phyloP scores from a whole-genome alignment of 306 rosid species.

The Quercus suber region DNA sequence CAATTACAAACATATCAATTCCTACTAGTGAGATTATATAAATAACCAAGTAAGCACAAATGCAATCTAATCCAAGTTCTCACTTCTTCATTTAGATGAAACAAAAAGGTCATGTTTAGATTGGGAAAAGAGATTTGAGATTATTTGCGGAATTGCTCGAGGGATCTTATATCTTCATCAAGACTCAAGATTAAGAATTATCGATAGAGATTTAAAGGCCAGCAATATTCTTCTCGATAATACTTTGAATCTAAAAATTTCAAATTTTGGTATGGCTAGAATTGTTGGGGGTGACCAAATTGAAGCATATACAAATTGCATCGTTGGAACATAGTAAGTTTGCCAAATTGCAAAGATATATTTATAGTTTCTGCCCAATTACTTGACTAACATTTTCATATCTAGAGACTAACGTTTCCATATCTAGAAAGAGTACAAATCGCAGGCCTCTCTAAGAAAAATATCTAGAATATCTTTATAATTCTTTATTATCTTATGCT shows the following conservation, averaged over 20 bases:
- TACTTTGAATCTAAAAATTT: conserved; percentile 52
- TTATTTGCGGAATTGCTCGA: conserved; percentile 21
- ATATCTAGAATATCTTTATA: no score
- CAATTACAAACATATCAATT: not conserved
- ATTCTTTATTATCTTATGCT: no score
- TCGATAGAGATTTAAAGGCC: conserved; percentile 60
- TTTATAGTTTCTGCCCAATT: no score
- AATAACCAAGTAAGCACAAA: conserved; percentile 21
- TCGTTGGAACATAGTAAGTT: conserved; percentile 70
- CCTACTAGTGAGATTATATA: conserved; percentile 37
- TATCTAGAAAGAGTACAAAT: no score
- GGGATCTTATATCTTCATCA: conserved; percentile 65
- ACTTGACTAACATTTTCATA: no score
- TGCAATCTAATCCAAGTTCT: not conserved
- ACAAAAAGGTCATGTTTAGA: not conserved
- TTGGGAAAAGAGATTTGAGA: not conserved
- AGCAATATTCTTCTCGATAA: conserved; percentile 55
- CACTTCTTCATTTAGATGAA: not conserved
- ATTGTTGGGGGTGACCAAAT: conserved; percentile 54
- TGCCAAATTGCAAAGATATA: not conserved
- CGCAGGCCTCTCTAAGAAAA: no score
- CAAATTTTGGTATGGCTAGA: conserved; percentile 73
- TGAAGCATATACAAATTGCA: conserved; percentile 52
- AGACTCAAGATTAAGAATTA: conserved; percentile 56
- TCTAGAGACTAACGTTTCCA: no score